Conservation (phyloP, 441 rosid genomes). For the Raphanus hybrid region DNA sequence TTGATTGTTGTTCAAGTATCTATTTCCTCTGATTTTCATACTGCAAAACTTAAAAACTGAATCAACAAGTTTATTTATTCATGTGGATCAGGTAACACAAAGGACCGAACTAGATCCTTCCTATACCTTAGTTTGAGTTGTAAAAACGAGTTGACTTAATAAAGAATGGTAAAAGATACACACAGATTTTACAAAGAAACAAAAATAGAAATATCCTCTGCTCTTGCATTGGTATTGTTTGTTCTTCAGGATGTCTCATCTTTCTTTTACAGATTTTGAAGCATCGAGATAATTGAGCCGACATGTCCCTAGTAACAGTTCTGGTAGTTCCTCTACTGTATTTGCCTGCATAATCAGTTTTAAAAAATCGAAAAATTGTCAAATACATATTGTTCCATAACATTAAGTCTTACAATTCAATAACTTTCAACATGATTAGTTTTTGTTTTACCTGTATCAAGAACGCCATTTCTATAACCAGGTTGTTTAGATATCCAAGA, state of each 20-base stretch:
- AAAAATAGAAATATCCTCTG: constrained; percentile 17
- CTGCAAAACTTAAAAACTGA: neutral
- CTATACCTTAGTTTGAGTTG: constrained; percentile 9
- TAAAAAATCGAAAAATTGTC: neutral
- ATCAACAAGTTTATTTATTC: constrained; percentile 25
- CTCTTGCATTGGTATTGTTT: constrained; percentile 18
- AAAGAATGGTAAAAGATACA: constrained; percentile 19
- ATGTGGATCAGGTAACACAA: constrained; percentile 12
- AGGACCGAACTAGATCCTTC: constrained; percentile 32
- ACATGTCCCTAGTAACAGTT: constrained; percentile 80
- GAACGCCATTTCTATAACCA: constrained; percentile 96
- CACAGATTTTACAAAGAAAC: constrained; percentile 19
- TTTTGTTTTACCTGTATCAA: constrained; percentile 67
- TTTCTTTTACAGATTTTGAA: constrained; percentile 55
- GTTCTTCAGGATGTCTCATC: constrained; percentile 19
- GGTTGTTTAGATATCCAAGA: constrained; percentile 83
- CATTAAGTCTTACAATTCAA: neutral
- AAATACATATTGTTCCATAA: neutral
- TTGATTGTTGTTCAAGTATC: constrained; percentile 23
- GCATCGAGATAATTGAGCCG: constrained; percentile 73
- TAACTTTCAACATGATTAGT: neutral
- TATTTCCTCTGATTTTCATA: neutral
- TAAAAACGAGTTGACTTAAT: constrained; percentile 16
- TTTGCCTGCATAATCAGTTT: constrained; percentile 61
- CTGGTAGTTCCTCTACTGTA: constrained; percentile 87